Conservation (phyloP, 345 rosid species). For the Citropsis articulata region DNA sequence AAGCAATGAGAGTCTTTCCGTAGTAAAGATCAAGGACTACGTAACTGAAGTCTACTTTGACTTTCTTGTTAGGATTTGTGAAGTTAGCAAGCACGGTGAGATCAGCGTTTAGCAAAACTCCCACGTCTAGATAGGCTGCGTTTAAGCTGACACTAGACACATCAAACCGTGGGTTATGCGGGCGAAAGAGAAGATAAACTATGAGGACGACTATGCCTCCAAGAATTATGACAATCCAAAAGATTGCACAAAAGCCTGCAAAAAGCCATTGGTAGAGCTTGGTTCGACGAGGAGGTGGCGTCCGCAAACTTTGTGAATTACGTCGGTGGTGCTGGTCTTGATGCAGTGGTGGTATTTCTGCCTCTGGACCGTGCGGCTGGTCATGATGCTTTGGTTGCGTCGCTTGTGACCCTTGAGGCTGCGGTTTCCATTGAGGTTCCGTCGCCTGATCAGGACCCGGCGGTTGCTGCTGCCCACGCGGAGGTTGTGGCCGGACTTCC, state of each 20-base stretch:
- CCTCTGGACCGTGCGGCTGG: conserved; percentile 14
- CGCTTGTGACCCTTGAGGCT: background rate
- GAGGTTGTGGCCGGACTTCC: background rate
- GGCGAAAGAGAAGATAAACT: conserved; percentile 75
- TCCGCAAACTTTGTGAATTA: background rate
- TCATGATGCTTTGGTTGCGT: conserved; percentile 16
- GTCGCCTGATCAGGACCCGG: background rate
- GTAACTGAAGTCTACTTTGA: conserved; percentile 62
- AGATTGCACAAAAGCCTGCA: conserved; percentile 59
- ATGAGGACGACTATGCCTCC: conserved; percentile 66
- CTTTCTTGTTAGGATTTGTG: conserved; percentile 86
- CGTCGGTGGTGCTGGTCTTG: conserved; percentile 3
- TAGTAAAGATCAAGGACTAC: conserved; percentile 65
- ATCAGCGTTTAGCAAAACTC: conserved; percentile 63
- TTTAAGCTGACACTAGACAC: conserved; percentile 66
- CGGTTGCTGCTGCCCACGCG: too few relatives aligned
- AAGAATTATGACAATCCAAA: conserved; percentile 50
- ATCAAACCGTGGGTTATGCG: conserved; percentile 60
- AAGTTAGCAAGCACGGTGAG: conserved; percentile 65
- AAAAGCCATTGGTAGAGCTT: conserved; percentile 37
- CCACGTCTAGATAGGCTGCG: conserved; percentile 73
- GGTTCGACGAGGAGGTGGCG: conserved; percentile 33
- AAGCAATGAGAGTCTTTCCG: conserved; percentile 54
- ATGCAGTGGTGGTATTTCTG: conserved; percentile 10
- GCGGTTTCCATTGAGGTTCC: background rate